Percentiles rank a stretch among this genome's conserved stretches.
Evolutionary conservation across 495 filamentous ascomycete genomes (phyloP).

Genomic region (Neurospora tetrasperma): DNA sequence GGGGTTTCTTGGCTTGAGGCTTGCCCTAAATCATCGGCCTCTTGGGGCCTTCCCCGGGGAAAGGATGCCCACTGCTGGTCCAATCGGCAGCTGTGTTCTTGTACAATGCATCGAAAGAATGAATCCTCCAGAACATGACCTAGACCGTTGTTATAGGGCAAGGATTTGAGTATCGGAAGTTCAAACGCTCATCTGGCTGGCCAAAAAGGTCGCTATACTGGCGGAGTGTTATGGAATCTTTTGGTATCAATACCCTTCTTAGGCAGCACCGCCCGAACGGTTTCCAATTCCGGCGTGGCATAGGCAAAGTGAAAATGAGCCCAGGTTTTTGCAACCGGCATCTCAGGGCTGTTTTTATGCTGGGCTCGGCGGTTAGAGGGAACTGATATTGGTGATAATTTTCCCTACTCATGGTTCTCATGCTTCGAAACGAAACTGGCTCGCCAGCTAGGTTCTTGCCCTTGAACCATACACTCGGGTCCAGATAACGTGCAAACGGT

Average conservation of each 20-base stretch:
- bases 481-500: neutral
- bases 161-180: neutral
- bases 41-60: neutral
- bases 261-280: neutral
- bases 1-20: neutral
- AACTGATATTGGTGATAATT: neutral
- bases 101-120: neutral
- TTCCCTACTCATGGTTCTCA: neutral
- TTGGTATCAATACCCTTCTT: neutral
- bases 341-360: neutral
- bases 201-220: neutral
- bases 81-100: neutral
- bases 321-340: neutral
- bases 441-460: neutral
- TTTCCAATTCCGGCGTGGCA: neutral
- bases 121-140: neutral
- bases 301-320: neutral
- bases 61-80: neutral
- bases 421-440: neutral
- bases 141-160: neutral
- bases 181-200: neutral
- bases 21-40: neutral
- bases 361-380: neutral
- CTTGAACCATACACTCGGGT: conserved; percentile 1
- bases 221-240: neutral